Evolutionary conservation across 805 yeast species (phyloP).

Genomic region (Nakazawaea sp.): DNA sequence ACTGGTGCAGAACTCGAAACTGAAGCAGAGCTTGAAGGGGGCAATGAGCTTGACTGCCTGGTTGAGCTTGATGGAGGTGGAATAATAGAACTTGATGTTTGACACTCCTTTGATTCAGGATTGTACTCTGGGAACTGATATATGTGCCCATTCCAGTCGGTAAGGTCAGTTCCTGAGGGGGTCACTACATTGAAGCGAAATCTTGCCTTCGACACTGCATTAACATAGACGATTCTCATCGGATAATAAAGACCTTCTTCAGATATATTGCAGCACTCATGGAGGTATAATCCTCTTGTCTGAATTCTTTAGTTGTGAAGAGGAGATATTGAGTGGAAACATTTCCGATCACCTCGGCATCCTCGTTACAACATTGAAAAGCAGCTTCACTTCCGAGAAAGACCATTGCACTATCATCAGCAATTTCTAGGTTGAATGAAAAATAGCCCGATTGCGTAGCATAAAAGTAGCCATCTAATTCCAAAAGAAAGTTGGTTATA

Average conservation of each 20-base stretch:
- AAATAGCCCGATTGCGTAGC: constrained; percentile 25
- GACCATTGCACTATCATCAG: constrained; percentile 27
- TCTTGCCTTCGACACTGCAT: constrained; percentile 14
- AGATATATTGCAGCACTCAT: neutral
- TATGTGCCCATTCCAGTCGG: constrained; percentile 8
- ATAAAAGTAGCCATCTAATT: constrained; percentile 17
- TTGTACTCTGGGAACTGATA: neutral
- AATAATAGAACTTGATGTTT: neutral
- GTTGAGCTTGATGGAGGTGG: neutral
- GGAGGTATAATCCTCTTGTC: constrained; percentile 1
- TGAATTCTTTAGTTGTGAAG: constrained; percentile 1
- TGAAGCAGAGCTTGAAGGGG: neutral
- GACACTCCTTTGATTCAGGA: neutral
- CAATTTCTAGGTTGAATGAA: constrained; percentile 14
- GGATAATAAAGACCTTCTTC: constrained; percentile 21
- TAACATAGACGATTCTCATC: constrained; percentile 18
- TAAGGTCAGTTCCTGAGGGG: constrained; percentile 18
- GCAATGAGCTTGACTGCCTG: neutral
- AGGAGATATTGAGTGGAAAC: neutral
- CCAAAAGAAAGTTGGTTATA: constrained; percentile 11
- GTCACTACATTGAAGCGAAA: constrained; percentile 15
- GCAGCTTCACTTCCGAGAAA: constrained; percentile 23
- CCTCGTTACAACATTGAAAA: constrained; percentile 25
- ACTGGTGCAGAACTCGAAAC: neutral
- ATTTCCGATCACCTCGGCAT: constrained; percentile 5